These are phyloP conservation scores for Yamadazyma tumulicola DNA, from an alignment of 805 yeast genomes.

Conservation along the genomic window DNA sequence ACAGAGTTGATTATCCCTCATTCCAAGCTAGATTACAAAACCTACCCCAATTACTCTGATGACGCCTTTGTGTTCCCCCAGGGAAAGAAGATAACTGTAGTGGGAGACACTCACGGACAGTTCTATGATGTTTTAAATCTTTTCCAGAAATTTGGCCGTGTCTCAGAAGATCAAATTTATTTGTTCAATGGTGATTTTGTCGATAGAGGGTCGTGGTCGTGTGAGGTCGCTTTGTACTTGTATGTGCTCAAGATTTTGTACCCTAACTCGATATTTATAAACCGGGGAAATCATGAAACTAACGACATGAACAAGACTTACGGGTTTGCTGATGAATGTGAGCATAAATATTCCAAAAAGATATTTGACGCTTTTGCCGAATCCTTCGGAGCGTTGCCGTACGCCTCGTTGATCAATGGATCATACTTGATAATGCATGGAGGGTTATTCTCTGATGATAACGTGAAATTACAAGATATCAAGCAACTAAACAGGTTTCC, in stretches of 20 bases:
- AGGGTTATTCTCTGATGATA: slow-evolving; percentile 81
- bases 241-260: slow-evolving; percentile 73
- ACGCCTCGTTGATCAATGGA: slow-evolving; percentile 75
- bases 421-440: slow-evolving; percentile 93
- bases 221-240: slow-evolving; percentile 84
- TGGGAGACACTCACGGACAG: slow-evolving; percentile 98
- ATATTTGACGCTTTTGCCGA: slow-evolving; percentile 81
- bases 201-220: slow-evolving; percentile 97
- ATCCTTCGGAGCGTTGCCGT: slow-evolving; percentile 80
- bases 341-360: slow-evolving; percentile 78
- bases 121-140: slow-evolving; percentile 84
- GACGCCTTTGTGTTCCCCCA: slow-evolving; percentile 24
- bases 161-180: slow-evolving; percentile 63
- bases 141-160: slow-evolving; percentile 71
- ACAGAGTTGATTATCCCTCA: slow-evolving; percentile 59
- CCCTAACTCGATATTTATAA: slow-evolving; percentile 69
- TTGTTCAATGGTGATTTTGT: slow-evolving; percentile 97
- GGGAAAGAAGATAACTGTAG: slow-evolving; percentile 65
- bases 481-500: slow-evolving; percentile 66
- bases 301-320: slow-evolving; percentile 95
- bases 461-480: slow-evolving; percentile 69
- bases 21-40: slow-evolving; percentile 16
- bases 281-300: slow-evolving; percentile 97
- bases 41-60: slow-evolving; percentile 1
- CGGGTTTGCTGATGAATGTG: slow-evolving; percentile 96